These are phyloP conservation scores for Tricholomella constricta DNA, from an alignment of 768 basidiomycete genomes.

Conservation along the genomic window DNA sequence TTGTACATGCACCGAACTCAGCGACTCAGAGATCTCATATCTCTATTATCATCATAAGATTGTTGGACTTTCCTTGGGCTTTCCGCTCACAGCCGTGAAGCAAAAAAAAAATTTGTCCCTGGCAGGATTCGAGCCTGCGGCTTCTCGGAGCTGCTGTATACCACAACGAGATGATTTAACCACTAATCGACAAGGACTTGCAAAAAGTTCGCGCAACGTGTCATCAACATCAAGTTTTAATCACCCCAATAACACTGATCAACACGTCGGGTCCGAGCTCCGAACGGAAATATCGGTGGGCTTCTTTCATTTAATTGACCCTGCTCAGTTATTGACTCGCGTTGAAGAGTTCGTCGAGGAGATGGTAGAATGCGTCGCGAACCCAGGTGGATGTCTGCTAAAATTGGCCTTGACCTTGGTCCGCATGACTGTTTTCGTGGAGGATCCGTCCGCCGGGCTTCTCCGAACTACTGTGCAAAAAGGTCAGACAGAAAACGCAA, in stretches of 20 bases:
- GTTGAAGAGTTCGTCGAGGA: not conserved
- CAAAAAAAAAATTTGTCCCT: slow-evolving; percentile 19
- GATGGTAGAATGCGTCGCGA: too few relatives aligned
- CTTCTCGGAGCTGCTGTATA: slow-evolving; percentile 20
- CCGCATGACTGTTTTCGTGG: not conserved
- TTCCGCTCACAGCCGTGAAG: not conserved
- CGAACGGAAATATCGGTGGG: slow-evolving; percentile 1
- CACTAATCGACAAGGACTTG: slow-evolving; percentile 25
- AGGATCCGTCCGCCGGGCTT: slow-evolving; percentile 22
- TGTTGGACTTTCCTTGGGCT: too few relatives aligned
- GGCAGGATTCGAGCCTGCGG: slow-evolving; percentile 29
- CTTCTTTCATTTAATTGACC: not conserved
- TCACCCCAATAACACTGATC: not conserved
- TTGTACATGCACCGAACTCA: too few relatives aligned
- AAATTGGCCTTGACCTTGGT: not conserved
- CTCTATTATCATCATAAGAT: too few relatives aligned
- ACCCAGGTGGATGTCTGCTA: not conserved
- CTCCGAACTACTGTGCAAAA: slow-evolving; percentile 11
- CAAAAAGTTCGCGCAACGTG: not conserved
- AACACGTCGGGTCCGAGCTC: not conserved
- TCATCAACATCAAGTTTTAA: not conserved
- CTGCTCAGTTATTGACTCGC: too few relatives aligned
- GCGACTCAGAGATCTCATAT: too few relatives aligned
- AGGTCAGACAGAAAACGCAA: slow-evolving; percentile 7
- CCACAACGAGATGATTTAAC: slow-evolving; percentile 29